Conservation (phyloP, 2,329 filamentous ascomycete genomes). For the Hypoxylon sp. region DNA sequence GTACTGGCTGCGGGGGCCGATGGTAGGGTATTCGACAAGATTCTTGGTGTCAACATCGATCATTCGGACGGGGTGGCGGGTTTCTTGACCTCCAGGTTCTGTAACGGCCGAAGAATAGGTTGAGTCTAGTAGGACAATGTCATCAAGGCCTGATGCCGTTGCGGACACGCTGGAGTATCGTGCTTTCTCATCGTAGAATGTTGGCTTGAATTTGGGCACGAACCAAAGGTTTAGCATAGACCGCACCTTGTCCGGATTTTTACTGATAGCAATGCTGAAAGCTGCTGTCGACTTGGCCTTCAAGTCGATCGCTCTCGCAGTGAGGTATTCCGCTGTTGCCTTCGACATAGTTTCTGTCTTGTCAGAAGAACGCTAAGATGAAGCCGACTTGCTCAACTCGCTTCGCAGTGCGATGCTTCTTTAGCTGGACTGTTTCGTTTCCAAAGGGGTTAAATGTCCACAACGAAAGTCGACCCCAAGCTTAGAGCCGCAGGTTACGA, state of each 20-base stretch:
- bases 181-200: conserved; percentile 31
- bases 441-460: not conserved
- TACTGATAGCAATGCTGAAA: conserved; percentile 31
- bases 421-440: not conserved
- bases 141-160: conserved; percentile 24
- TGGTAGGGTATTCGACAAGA: conserved; percentile 39
- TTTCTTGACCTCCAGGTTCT: conserved; percentile 26
- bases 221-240: conserved; percentile 40
- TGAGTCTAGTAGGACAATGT: conserved; percentile 36
- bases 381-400: not conserved
- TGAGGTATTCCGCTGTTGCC: conserved; percentile 29
- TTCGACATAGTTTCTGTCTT: conserved; percentile 11
- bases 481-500: not conserved
- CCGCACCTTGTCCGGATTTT: conserved; percentile 38
- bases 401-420: not conserved
- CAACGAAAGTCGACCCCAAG: not conserved
- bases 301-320: conserved; percentile 31
- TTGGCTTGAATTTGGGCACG: conserved; percentile 38
- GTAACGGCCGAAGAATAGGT: conserved; percentile 19
- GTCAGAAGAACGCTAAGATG: not conserved
- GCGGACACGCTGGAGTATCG: conserved; percentile 2
- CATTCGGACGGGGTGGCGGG: conserved; percentile 43
- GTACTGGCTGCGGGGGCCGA: conserved; percentile 43
- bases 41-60: conserved; percentile 47
- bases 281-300: conserved; percentile 30